phyloP scores from a whole-genome alignment of 352 stramenopile species.

The Stephanocyclus meneghinianus region DNA sequence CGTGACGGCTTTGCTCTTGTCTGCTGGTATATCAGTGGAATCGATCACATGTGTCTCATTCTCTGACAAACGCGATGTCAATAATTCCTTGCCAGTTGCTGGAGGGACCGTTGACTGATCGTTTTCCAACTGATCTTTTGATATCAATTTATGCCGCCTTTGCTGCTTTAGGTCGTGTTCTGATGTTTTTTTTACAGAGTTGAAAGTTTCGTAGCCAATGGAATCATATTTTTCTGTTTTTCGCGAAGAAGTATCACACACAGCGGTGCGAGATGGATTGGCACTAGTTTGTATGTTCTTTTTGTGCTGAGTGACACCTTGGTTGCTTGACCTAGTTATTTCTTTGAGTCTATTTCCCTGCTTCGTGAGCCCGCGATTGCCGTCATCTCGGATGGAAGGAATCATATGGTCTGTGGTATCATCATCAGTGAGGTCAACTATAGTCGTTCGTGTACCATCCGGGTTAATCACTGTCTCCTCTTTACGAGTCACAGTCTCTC shows the following conservation, averaged over 20 bases:
- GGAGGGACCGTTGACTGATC: background rate
- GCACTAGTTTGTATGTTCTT: background rate
- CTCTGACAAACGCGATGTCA: background rate
- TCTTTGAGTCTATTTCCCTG: background rate
- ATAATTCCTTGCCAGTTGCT: background rate
- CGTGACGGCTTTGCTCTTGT: background rate
- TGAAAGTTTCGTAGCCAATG: background rate
- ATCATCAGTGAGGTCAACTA: conserved; percentile 29
- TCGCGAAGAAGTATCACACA: too few relatives aligned
- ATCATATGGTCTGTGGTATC: conserved; percentile 3
- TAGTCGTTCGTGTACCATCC: conserved; percentile 35
- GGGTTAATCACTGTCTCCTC: conserved; percentile 37
- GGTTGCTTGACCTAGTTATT: background rate
- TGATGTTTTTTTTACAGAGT: conserved; percentile 10
- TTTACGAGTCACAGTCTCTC: conserved; percentile 25
- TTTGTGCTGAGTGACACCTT: background rate
- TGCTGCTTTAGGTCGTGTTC: background rate
- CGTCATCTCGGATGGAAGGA: background rate
- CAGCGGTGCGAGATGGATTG: background rate
- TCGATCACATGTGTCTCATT: background rate
- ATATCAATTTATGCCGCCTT: background rate
- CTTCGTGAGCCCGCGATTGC: background rate
- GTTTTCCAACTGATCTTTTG: conserved; percentile 1
- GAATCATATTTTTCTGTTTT: background rate
- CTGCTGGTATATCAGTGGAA: background rate